Base-by-base conservation (phyloP, 1,139 yeast genomes). In the Geotrichum europaeum region DNA sequence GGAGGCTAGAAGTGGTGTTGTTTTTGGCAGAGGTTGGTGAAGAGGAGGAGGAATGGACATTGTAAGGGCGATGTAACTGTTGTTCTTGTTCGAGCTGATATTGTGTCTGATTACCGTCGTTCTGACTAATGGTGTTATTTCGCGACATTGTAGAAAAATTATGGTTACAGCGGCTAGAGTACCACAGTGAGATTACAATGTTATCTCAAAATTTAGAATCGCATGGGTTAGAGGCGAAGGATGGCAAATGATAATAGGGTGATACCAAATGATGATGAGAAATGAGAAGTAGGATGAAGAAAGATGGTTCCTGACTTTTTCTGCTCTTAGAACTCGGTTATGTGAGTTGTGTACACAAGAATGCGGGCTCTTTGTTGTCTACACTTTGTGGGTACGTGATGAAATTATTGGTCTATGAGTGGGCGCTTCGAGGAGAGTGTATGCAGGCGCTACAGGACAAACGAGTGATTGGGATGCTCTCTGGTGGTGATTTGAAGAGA, bases 1-100 rank as follows among this genome's bases (percentile, higher is more conserved):
- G n/a, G 56, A 49, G 5, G 55, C 36, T 28, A 51, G 51, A 18
- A 22, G 10, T 40, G 22, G 10, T 40, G 5, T n/a, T 40, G 30
- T 20, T 22, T 43, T 58, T 13, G 58, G 52, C 18, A 18, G 60
- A 30, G 47, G 57, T 13, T 24, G 49, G 43, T 36, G 54, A 43
- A 30, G 55, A 24, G 57, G 53, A 47, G 54, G 62, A 15, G 53
- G 18, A 40, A 7, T 40, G 47, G 9, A 18, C 18, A 40, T 45
- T 22, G 56, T 20, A 18, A 60, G 52, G 9, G 53, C 18, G 20
- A 49, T 49, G 34, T 57, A 60, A 49, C 30, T 50, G 45, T 36
- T 52, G 22, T 56, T 34, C 40, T 59, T 58, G 30, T 51, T 55
- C 24, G 57, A 55, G 43, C 62, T 47, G 20, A 15, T n/a, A 9